Base-by-base conservation (phyloP, 495 filamentous ascomycete species). In the Penicillium alfredii region DNA sequence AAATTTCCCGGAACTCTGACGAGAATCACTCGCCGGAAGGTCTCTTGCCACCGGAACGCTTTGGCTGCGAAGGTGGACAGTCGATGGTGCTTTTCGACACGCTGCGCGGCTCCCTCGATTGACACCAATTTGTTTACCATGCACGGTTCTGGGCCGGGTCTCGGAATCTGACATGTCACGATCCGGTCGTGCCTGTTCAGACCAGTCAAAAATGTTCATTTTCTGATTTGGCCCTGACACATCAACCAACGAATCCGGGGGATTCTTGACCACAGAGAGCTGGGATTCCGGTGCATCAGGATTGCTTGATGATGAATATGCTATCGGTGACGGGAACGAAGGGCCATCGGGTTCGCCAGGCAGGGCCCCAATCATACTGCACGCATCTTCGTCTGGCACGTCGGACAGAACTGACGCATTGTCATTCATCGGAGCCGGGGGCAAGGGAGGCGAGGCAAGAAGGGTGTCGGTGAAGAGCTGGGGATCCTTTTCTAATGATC, bases 11-110 rank as follows among this genome's bases (percentile, higher is more conserved):
- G 78, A 76, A 65, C 60, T 67, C 74, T 70, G 71, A 55, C 61
- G 64, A 56, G 63, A 74, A 9, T 80, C 78, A 46, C 66, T 69
- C 18, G 47, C 60, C 4, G 64, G 61, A 40, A 61, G 42, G 11
- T 92, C 87, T 24, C 78, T 77, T 3, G 84, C 79, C 10, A 92
- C 76, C 0, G 92, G 92, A n/a, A 98, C 88, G 58, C 92, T 98
- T 52, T 95, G 88, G 52, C 92, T 96, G 30, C 92, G 80, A 29
- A 94, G 70, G 56, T 97, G 92, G 14, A 86, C 65, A 1, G 81
- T 76, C 44, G 71, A 84, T 20, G 87, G 82, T 10, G 77, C 78
- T 45, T 88, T 84, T 28, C 90, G 83, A 44, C 76, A 85, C 17
- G 76, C 64, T 16, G 80, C 63, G 34, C 86, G 80, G 45, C 86